These are phyloP conservation scores for Naganishia vishniacii DNA, from an alignment of 768 basidiomycete species.

Conservation along the genomic window DNA sequence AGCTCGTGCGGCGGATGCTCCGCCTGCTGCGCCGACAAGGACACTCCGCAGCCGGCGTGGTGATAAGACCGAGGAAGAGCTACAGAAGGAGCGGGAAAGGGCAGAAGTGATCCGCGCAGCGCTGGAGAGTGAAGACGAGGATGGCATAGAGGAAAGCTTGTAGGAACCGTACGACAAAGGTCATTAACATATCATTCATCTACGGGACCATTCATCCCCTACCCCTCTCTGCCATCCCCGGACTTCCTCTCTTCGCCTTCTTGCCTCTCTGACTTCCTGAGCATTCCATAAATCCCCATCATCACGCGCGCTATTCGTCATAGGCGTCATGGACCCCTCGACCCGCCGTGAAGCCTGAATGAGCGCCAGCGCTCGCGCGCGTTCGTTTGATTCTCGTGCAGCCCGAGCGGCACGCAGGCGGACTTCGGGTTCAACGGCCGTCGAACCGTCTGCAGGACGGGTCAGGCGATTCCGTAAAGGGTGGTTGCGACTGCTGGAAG, in stretches of 20 bases:
- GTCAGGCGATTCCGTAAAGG: background rate
- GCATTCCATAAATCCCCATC: conserved; percentile 21
- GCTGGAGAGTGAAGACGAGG: conserved; percentile 23
- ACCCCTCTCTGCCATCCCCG: conserved; percentile 14
- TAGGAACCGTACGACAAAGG: no score
- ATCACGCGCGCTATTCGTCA: background rate
- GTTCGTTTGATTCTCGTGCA: conserved; percentile 35
- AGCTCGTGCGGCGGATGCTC: background rate
- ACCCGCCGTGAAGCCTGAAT: conserved; percentile 29
- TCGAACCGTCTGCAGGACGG: background rate
- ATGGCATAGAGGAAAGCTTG: background rate
- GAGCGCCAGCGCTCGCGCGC: conserved; percentile 41
- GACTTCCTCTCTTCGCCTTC: conserved; percentile 18
- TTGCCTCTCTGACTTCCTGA: conserved; percentile 20
- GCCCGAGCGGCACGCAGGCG: conserved; percentile 30
- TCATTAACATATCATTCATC: no score
- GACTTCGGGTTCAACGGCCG: background rate
- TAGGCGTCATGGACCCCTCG: background rate
- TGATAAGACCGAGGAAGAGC: conserved; percentile 55
- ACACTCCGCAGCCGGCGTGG: conserved; percentile 61
- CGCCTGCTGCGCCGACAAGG: conserved; percentile 42
- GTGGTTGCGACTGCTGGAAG: background rate
- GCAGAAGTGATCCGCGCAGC: conserved; percentile 49
- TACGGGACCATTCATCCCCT: background rate
- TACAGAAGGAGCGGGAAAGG: conserved; percentile 54